A percentile compares a stretch with the other conserved stretches of the same genome.
phyloP scores from a whole-genome alignment of 371 early-diverging fungal species.

The Mortierella sp. region DNA sequence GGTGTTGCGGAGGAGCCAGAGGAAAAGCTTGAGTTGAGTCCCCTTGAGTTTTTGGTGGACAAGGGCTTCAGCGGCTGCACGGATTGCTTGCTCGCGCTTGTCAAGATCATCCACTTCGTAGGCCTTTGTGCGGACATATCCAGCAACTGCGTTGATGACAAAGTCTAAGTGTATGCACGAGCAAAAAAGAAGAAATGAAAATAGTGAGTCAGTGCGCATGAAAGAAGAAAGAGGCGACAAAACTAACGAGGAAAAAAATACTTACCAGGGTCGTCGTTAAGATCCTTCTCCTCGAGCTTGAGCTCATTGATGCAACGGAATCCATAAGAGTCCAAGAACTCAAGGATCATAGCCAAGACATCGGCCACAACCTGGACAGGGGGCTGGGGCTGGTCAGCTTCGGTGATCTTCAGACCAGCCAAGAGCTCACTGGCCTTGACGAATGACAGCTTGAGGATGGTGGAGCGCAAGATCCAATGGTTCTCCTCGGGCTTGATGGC shows the following conservation, averaged over 20 bases:
- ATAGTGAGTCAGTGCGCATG: background rate
- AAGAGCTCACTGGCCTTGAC: constrained; percentile 44
- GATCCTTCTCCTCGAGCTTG: constrained; percentile 53
- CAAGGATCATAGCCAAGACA: constrained; percentile 47
- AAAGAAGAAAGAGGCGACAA: background rate
- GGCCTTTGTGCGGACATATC: constrained; percentile 53
- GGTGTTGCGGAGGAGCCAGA: constrained; percentile 54
- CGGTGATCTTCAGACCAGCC: constrained; percentile 22
- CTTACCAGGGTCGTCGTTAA: constrained; percentile 58
- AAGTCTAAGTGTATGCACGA: constrained; percentile 19
- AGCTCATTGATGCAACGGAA: constrained; percentile 59
- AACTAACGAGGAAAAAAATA: background rate
- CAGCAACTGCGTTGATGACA: constrained; percentile 51
- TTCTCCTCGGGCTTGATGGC: constrained; percentile 50
- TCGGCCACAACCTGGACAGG: constrained; percentile 55
- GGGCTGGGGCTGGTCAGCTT: constrained; percentile 43
- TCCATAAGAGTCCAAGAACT: constrained; percentile 56
- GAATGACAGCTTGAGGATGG: constrained; percentile 49
- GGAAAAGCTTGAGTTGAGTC: constrained; percentile 43
- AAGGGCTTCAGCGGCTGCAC: constrained; percentile 50
- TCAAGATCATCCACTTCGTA: constrained; percentile 56
- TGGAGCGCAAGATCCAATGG: constrained; percentile 54
- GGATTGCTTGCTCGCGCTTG: constrained; percentile 54
- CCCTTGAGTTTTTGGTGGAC: constrained; percentile 58
- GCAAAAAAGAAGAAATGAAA: background rate